Conservation (phyloP, 2,329 filamentous ascomycete genomes). For the Fusarium subtropicale region DNA sequence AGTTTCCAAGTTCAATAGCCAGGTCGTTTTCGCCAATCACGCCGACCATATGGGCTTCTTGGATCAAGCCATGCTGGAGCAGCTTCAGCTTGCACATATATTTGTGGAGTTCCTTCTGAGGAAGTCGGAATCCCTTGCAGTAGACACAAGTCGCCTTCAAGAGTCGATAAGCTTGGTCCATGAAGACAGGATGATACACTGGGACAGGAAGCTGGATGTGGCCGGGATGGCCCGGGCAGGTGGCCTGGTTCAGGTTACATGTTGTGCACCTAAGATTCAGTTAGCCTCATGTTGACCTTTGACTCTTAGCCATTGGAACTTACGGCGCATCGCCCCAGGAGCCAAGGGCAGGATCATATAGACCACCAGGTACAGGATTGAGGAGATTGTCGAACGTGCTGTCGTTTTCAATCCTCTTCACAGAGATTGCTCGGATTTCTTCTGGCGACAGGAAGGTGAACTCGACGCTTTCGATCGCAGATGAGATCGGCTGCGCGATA, state of each 20-base stretch:
- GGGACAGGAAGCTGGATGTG: slow-evolving; percentile 95
- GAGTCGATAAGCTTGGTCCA: slow-evolving; percentile 89
- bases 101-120: slow-evolving; percentile 79
- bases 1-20: slow-evolving; percentile 50
- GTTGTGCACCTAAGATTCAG: slow-evolving; percentile 78
- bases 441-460: slow-evolving; percentile 85
- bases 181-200: slow-evolving; percentile 96
- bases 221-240: slow-evolving; percentile 91
- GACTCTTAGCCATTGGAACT: slow-evolving; percentile 30
- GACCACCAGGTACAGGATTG: slow-evolving; percentile 87
- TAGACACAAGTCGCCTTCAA: slow-evolving; percentile 90
- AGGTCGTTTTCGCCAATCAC: slow-evolving; percentile 60
- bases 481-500: slow-evolving; percentile 83
- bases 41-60: slow-evolving; percentile 72
- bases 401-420: slow-evolving; percentile 92
- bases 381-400: slow-evolving; percentile 93
- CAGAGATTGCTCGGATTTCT: slow-evolving; percentile 90
- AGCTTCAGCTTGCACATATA: slow-evolving; percentile 87
- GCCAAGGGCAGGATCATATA: slow-evolving; percentile 92
- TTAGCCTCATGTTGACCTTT: slow-evolving; percentile 19
- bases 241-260: slow-evolving; percentile 83
- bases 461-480: slow-evolving; percentile 86
- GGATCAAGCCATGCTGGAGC: slow-evolving; percentile 83
- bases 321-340: slow-evolving; percentile 89
- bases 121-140: slow-evolving; percentile 86